These are phyloP conservation scores for Hypericum androsaemum DNA, from an alignment of 345 rosid species.

Conservation along the genomic window DNA sequence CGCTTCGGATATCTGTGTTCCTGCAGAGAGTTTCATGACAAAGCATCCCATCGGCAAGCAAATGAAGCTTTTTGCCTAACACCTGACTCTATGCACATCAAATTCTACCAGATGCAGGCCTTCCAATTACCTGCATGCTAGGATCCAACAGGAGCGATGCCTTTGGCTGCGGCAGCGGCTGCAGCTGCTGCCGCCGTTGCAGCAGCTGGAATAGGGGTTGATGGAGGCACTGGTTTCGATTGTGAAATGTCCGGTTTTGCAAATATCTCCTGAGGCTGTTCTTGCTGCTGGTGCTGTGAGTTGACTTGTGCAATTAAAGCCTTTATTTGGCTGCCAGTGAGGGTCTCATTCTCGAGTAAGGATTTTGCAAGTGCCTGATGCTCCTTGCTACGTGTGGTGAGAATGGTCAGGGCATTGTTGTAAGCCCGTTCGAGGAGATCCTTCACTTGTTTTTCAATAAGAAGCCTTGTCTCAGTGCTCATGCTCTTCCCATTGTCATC, in stretches of 20 bases:
- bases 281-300: constrained; percentile 43
- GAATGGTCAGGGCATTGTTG: constrained; percentile 74
- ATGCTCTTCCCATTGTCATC: constrained; percentile 87
- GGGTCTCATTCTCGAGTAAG: constrained; percentile 71
- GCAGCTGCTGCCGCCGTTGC: constrained; percentile 2
- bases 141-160: constrained; percentile 80
- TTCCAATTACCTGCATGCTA: constrained; percentile 14
- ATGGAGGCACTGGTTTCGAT: constrained; percentile 62
- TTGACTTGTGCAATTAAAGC: constrained; percentile 53
- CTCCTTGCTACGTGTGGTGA: constrained; percentile 64
- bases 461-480: constrained; percentile 94
- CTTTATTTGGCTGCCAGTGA: constrained; percentile 70
- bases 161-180: constrained; percentile 46
- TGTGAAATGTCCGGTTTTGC: constrained; percentile 36
- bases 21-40: too few species aligned
- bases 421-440: constrained; percentile 63
- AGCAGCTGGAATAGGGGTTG: constrained; percentile 54
- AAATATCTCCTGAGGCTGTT: constrained; percentile 42
- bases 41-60: too few species aligned
- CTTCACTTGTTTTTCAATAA: constrained; percentile 81
- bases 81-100: too few species aligned
- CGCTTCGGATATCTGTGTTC: too few species aligned
- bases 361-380: constrained; percentile 76
- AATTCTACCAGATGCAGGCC: too few species aligned
- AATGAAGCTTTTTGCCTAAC: too few species aligned